Percentiles rank a stretch among this genome's conserved stretches.
phyloP scores from a whole-genome alignment of 2,329 filamentous ascomycete genomes.

The Verticillium dahliae region DNA sequence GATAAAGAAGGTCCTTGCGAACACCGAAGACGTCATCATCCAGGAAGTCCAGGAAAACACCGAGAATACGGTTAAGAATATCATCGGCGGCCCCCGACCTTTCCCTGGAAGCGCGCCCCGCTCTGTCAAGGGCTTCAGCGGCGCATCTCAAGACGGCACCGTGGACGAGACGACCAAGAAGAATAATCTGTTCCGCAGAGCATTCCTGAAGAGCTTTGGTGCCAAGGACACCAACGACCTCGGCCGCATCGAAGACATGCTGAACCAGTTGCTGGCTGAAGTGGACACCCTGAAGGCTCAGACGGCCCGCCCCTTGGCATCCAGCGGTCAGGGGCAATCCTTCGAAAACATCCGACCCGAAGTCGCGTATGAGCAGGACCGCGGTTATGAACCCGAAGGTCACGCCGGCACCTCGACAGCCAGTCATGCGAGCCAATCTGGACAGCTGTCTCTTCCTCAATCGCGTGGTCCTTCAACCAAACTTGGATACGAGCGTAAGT shows the following conservation, averaged over 20 bases:
- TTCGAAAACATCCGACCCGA: constrained; percentile 62
- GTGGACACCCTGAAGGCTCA: constrained; percentile 75
- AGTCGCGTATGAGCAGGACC: constrained; percentile 59
- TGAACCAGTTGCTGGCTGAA: constrained; percentile 85
- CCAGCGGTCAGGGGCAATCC: constrained; percentile 51
- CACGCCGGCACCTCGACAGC: constrained; percentile 65
- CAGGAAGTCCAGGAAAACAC: constrained; percentile 82
- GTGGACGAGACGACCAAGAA: constrained; percentile 59
- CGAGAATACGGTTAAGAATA: constrained; percentile 74
- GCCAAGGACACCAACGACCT: constrained; percentile 84
- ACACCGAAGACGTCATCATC: constrained; percentile 86
- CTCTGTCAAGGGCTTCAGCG: constrained; percentile 40
- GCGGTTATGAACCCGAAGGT: constrained; percentile 78
- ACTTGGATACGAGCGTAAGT: constrained; percentile 45
- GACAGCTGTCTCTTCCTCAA: constrained; percentile 59
- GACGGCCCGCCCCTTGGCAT: constrained; percentile 31
- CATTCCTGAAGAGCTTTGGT: constrained; percentile 86
- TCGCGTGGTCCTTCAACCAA: constrained; percentile 37
- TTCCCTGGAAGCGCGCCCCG: constrained; percentile 62
- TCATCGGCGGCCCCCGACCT: constrained; percentile 79
- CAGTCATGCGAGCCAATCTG: constrained; percentile 67
- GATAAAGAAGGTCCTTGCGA: constrained; percentile 84
- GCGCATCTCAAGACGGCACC: constrained; percentile 38
- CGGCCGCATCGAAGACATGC: constrained; percentile 81
- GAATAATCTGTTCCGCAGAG: constrained; percentile 88